These are phyloP conservation scores for Acorus calamus DNA, from an alignment of 106 monocot species.

Conservation along the genomic window DNA sequence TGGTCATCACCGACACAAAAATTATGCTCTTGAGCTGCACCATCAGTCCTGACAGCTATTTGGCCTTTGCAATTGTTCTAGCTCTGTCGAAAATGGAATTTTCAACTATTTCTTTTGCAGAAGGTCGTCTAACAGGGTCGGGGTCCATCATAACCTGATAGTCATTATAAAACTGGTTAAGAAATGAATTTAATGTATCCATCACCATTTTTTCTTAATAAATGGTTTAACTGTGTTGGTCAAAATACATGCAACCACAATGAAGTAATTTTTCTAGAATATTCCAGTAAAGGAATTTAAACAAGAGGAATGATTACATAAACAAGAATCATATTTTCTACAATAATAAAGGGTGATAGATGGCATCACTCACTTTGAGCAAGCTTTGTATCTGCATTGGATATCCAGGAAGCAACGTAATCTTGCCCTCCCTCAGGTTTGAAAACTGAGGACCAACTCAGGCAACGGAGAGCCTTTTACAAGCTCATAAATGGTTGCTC, in stretches of 20 bases:
- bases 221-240: too few species aligned
- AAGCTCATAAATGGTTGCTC: conserved; percentile 71
- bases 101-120: conserved; percentile 61
- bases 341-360: neutral
- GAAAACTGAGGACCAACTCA: conserved; percentile 70
- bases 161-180: neutral
- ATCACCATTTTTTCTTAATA: neutral
- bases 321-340: neutral
- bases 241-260: neutral
- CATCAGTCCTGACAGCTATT: too few species aligned
- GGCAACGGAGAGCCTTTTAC: conserved; percentile 71
- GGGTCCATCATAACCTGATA: conserved; percentile 95
- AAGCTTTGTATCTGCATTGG: conserved; percentile 68
- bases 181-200: neutral
- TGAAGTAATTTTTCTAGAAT: neutral
- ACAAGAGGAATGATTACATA: too few species aligned
- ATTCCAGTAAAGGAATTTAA: neutral
- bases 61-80: neutral
- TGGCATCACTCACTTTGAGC: conserved; percentile 47
- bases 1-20: too few species aligned
- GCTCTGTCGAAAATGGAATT: conserved; percentile 46
- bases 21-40: too few species aligned
- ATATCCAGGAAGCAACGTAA: conserved; percentile 76
- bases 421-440: conserved; percentile 76
- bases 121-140: conserved; percentile 71